Conservation (phyloP, 495 filamentous ascomycete genomes). For the Aeminium ludgeri region DNA sequence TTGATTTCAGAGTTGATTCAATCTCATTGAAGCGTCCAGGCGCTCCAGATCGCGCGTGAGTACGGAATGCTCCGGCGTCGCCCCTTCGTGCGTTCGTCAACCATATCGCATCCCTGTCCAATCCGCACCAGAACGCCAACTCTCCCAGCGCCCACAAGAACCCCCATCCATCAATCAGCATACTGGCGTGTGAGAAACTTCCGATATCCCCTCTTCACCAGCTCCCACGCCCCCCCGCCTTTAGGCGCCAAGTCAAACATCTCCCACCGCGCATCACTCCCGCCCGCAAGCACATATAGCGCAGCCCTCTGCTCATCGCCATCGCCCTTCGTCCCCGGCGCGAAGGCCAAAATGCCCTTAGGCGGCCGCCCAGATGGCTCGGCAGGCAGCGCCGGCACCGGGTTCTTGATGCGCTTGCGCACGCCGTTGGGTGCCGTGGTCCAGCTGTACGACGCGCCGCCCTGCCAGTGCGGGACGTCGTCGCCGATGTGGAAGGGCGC, state of each 20-base stretch:
- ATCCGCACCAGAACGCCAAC: not conserved
- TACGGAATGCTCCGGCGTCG: too few relatives aligned
- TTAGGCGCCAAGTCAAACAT: conserved; percentile 52
- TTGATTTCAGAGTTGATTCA: too few relatives aligned
- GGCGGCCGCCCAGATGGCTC: conserved; percentile 38
- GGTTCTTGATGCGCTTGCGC: conserved; percentile 5
- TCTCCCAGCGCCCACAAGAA: too few relatives aligned
- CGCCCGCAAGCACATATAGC: conserved; percentile 52
- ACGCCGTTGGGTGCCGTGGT: conserved; percentile 5
- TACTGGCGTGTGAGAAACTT: conserved; percentile 39
- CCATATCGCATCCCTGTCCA: too few relatives aligned
- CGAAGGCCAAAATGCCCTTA: conserved; percentile 50
- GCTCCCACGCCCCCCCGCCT: conserved; percentile 42
- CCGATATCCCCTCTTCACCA: conserved; percentile 64
- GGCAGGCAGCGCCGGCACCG: conserved; percentile 20
- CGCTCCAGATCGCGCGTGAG: too few relatives aligned
- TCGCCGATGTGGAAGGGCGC: conserved; percentile 65
- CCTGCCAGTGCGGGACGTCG: conserved; percentile 29
- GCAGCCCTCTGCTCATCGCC: conserved; percentile 35
- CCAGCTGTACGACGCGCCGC: conserved; percentile 7
- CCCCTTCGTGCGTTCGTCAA: too few relatives aligned
- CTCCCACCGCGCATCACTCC: conserved; percentile 69
- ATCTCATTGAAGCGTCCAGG: too few relatives aligned
- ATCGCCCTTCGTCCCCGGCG: conserved; percentile 62
- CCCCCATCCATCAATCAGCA: conserved; percentile 25